Conservation (phyloP, 331 rosid genomes). For the Acacia pycnantha region DNA sequence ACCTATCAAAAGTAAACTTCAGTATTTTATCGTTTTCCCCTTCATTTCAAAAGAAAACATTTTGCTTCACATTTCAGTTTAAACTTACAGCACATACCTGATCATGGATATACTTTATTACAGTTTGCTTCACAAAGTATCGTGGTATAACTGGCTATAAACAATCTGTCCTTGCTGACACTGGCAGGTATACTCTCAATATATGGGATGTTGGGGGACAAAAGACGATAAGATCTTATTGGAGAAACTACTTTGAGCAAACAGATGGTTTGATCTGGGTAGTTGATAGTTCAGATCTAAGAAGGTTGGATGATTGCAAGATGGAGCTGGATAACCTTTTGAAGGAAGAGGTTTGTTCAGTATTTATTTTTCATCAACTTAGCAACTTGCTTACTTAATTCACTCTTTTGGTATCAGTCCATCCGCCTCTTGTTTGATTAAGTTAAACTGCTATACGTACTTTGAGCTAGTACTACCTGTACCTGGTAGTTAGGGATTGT, state of each 20-base stretch:
- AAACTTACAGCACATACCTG: background rate
- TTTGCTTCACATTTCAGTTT: slow-evolving; percentile 8
- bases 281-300: slow-evolving; percentile 90
- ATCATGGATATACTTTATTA: background rate
- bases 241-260: slow-evolving; percentile 97
- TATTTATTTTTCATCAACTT: slow-evolving; percentile 2
- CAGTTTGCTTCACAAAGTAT: slow-evolving; percentile 5
- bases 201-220: slow-evolving; percentile 99
- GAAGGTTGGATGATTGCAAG: slow-evolving; percentile 93
- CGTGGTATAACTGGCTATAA: background rate
- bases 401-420: background rate
- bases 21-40: background rate
- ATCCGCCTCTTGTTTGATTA: background rate
- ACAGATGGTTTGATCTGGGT: slow-evolving; percentile 97
- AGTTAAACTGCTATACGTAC: background rate
- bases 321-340: slow-evolving; percentile 82
- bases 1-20: slow-evolving; percentile 58
- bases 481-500: background rate
- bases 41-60: background rate
- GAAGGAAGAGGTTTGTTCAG: slow-evolving; percentile 78
- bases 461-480: background rate
- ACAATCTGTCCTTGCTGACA: slow-evolving; percentile 16
- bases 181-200: slow-evolving; percentile 76
- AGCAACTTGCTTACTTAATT: background rate
- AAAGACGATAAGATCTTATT: slow-evolving; percentile 86